Percentiles rank a stretch among this genome's conserved stretches.
phyloP scores from a whole-genome alignment of 1,284 basidiomycete genomes.

The Schizophyllum amplum region DNA sequence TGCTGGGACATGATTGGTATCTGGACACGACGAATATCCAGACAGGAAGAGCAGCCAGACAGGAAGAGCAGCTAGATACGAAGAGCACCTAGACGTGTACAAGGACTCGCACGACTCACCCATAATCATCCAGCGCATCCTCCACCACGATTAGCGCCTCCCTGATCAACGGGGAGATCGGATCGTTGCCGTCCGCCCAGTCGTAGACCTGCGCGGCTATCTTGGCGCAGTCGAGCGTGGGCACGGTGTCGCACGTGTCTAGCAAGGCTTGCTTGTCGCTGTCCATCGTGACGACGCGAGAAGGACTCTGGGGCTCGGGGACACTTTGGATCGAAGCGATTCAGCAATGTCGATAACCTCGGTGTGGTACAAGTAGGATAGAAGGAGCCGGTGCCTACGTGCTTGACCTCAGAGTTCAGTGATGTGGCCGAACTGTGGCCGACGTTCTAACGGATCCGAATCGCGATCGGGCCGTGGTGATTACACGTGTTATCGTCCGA shows the following conservation, averaged over 20 bases:
- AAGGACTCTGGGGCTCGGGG: not conserved
- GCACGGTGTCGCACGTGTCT: conserved; percentile 9
- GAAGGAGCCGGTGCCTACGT: no score
- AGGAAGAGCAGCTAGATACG: no score
- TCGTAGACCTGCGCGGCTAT: conserved; percentile 52
- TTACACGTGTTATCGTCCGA: not conserved
- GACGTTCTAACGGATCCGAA: not conserved
- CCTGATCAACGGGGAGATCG: conserved; percentile 55
- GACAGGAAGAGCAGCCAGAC: no score
- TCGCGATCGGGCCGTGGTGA: not conserved
- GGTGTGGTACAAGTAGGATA: not conserved
- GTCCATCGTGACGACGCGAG: not conserved
- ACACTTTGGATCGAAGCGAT: not conserved
- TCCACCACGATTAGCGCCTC: conserved; percentile 78
- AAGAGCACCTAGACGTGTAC: not conserved
- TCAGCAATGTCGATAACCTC: not conserved
- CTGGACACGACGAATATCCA: conserved; percentile 7
- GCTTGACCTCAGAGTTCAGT: not conserved
- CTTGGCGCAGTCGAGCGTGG: conserved; percentile 31
- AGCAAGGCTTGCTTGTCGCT: not conserved
- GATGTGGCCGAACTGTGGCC: not conserved
- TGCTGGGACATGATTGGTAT: conserved; percentile 6
- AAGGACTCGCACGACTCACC: conserved; percentile 43
- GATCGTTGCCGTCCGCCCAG: conserved; percentile 43
- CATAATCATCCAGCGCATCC: conserved; percentile 62